Evolutionary conservation across 2,329 filamentous ascomycete species (phyloP).

Genomic region (Cercospora brassicicola): DNA sequence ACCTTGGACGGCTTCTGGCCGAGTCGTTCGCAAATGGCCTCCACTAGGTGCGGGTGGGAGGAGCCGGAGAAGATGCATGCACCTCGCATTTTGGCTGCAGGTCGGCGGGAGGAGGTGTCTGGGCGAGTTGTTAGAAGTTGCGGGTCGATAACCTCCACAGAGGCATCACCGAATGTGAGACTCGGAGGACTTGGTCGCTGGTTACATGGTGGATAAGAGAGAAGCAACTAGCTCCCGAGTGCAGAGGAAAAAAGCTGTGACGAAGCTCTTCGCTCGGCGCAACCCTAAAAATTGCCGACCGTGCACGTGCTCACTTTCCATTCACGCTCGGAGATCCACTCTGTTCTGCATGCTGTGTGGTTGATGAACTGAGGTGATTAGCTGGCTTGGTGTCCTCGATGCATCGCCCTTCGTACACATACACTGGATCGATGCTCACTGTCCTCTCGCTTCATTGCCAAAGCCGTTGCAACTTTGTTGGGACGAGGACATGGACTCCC

Average conservation of each 20-base stretch:
- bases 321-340: not conserved
- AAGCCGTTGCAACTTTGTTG: not conserved
- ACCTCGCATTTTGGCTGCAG: slow-evolving; percentile 56
- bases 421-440: not conserved
- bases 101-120: not conserved
- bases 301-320: slow-evolving; percentile 10
- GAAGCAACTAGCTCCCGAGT: not conserved
- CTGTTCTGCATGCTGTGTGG: not conserved
- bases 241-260: slow-evolving; percentile 8
- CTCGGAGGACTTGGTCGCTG: slow-evolving; percentile 1
- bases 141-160: slow-evolving; percentile 26
- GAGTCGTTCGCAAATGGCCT: slow-evolving; percentile 66
- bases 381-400: not conserved
- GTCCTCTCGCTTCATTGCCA: not conserved
- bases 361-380: not conserved
- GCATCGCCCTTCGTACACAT: not conserved
- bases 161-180: slow-evolving; percentile 26
- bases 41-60: slow-evolving; percentile 64
- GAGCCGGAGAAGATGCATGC: slow-evolving; percentile 68
- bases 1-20: slow-evolving; percentile 61
- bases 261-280: not conserved
- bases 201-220: slow-evolving; percentile 18
- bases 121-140: not conserved
- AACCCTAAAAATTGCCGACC: not conserved
- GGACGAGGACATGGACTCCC: not conserved